Evolutionary conservation across 2,329 filamentous ascomycete species (phyloP).

Genomic region (Botryotinia globosa): DNA sequence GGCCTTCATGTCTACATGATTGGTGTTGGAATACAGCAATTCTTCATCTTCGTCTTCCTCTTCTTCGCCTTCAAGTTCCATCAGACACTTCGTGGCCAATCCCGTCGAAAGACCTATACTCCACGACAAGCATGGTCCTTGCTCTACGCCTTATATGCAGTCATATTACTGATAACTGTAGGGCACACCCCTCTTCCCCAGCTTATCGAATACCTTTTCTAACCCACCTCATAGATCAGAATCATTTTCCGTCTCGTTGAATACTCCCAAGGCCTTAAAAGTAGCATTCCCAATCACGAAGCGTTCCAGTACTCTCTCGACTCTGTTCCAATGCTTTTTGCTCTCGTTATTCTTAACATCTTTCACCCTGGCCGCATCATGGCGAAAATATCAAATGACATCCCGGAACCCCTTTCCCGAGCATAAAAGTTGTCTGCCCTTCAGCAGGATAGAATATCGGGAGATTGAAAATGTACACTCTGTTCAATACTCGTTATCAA

Average conservation of each 20-base stretch:
- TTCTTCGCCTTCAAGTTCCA: not conserved
- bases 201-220: not conserved
- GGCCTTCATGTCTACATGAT: not conserved
- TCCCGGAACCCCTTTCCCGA: too few relatives aligned
- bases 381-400: too few relatives aligned
- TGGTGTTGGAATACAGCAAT: not conserved
- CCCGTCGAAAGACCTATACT: not conserved
- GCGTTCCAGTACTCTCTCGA: slow-evolving; percentile 52
- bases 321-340: slow-evolving; percentile 50
- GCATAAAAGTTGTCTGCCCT: too few relatives aligned
- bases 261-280: slow-evolving; percentile 47
- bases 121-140: not conserved
- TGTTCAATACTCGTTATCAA: not conserved
- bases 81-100: not conserved
- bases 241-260: slow-evolving; percentile 60
- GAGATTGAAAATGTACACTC: too few relatives aligned
- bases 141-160: not conserved
- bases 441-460: too few relatives aligned
- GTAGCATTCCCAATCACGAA: slow-evolving; percentile 49
- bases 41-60: not conserved
- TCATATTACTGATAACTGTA: not conserved
- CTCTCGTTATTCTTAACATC: slow-evolving; percentile 2
- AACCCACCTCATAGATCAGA: slow-evolving; percentile 43
- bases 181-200: not conserved
- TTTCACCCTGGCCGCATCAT: not conserved